These are phyloP conservation scores for Zymoseptoria brevis DNA, from an alignment of 2,329 filamentous ascomycete species.

Conservation along the genomic window DNA sequence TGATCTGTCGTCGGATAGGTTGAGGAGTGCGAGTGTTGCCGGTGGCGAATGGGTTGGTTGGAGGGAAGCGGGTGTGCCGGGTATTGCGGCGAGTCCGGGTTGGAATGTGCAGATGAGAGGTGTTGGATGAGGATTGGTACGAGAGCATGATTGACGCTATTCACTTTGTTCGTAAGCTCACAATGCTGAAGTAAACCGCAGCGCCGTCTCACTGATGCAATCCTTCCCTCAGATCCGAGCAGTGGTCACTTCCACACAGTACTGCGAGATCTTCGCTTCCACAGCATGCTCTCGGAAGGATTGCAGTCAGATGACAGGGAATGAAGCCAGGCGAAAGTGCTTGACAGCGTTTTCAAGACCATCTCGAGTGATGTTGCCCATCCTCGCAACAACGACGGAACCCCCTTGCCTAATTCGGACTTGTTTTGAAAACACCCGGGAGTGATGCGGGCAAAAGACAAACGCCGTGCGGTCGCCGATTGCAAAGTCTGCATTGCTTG, in stretches of 20 bases:
- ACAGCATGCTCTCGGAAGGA: neutral
- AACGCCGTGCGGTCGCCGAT: neutral
- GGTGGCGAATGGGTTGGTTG: neutral
- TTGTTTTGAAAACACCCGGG: neutral
- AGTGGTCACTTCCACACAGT: neutral
- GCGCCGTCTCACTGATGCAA: too few species aligned
- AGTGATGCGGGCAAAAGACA: neutral
- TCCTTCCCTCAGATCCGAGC: too few species aligned
- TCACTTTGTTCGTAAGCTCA: too few species aligned
- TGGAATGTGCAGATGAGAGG: neutral
- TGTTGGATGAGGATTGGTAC: neutral
- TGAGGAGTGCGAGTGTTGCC: neutral
- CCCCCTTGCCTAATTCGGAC: neutral
- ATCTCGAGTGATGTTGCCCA: neutral
- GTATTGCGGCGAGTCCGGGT: neutral
- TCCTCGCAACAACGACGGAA: neutral
- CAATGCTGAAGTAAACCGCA: too few species aligned
- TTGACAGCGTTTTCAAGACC: too few species aligned
- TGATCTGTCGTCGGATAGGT: constrained; percentile 1
- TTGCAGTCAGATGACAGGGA: neutral
- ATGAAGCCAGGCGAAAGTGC: neutral
- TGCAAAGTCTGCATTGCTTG: neutral
- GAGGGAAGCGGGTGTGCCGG: neutral
- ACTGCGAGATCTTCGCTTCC: neutral
- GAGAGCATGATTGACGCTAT: too few species aligned